Percentiles rank a stretch among this genome's conserved stretches.
Evolutionary conservation across 2,329 filamentous ascomycete species (phyloP).

Genomic region (Berkeleyomyces rouxiae): DNA sequence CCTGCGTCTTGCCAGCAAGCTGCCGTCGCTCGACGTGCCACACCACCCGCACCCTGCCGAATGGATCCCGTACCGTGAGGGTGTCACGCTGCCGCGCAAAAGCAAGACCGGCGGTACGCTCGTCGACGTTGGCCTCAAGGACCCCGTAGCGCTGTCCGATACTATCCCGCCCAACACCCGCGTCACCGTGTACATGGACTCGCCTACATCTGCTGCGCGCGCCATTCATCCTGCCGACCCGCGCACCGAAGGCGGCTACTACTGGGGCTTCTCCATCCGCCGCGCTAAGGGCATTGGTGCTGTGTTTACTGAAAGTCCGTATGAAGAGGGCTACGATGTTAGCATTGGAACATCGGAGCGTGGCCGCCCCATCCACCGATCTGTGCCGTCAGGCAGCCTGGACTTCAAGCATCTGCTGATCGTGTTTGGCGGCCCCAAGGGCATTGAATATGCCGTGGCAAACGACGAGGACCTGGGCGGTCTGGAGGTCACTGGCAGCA

Average conservation of each 20-base stretch:
- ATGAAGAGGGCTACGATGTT: constrained; percentile 63
- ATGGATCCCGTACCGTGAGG: constrained; percentile 67
- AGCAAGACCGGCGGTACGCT: constrained; percentile 32
- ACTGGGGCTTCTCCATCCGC: constrained; percentile 69
- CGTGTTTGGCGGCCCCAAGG: constrained; percentile 66
- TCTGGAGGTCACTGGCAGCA: constrained; percentile 46
- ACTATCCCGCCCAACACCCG: constrained; percentile 53
- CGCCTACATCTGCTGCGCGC: constrained; percentile 28
- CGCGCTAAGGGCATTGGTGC: constrained; percentile 48
- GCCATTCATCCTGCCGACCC: constrained; percentile 49
- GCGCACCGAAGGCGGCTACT: constrained; percentile 61
- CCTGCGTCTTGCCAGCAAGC: constrained; percentile 51
- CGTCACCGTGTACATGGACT: constrained; percentile 53
- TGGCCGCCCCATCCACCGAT: constrained; percentile 35
- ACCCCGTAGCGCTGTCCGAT: constrained; percentile 38
- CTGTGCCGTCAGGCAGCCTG: constrained; percentile 22
- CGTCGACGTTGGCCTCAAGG: constrained; percentile 40
- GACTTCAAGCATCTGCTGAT: constrained; percentile 56
- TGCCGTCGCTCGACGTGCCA: constrained; percentile 70
- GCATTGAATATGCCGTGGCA: constrained; percentile 58
- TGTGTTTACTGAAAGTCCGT: constrained; percentile 62
- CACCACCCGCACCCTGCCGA: constrained; percentile 64
- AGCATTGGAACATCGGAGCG: constrained; percentile 74
- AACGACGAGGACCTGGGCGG: constrained; percentile 37
- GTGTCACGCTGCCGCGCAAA: constrained; percentile 37